phyloP scores from a whole-genome alignment of 225 moss, liverwort and hornwort genomes.

The Rhytidiadelphus loreus region DNA sequence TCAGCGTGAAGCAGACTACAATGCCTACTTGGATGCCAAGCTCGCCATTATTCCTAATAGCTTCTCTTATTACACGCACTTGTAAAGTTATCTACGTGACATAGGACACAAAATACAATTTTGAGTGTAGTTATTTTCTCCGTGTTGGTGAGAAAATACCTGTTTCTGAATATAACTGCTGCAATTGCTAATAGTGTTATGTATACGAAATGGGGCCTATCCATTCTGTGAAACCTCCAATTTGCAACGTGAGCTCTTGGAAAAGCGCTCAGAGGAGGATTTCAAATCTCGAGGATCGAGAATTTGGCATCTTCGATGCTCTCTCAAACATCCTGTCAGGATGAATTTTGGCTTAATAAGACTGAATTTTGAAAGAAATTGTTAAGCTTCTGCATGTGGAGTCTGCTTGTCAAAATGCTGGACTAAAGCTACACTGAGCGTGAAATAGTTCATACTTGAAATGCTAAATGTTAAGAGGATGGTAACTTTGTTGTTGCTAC shows the following conservation, averaged over 20 bases:
- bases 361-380: neutral
- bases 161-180: too few relatives aligned
- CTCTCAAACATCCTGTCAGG: neutral
- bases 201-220: too few relatives aligned
- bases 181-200: too few relatives aligned
- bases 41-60: too few relatives aligned
- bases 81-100: too few relatives aligned
- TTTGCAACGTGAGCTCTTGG: neutral
- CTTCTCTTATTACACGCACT: too few relatives aligned
- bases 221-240: neutral
- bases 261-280: neutral
- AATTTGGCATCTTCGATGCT: constrained; percentile 5
- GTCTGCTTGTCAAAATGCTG: neutral
- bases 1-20: too few relatives aligned
- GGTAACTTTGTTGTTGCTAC: neutral
- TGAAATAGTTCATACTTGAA: neutral
- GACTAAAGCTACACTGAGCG: neutral
- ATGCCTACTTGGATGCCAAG: too few relatives aligned
- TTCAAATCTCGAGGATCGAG: constrained; percentile 11
- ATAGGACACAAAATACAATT: too few relatives aligned
- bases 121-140: too few relatives aligned
- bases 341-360: neutral
- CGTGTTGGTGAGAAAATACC: too few relatives aligned
- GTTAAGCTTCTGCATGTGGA: neutral
- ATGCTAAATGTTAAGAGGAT: neutral